These are phyloP conservation scores for Starmerella powellii DNA, from an alignment of 805 yeast species.

Conservation along the genomic window DNA sequence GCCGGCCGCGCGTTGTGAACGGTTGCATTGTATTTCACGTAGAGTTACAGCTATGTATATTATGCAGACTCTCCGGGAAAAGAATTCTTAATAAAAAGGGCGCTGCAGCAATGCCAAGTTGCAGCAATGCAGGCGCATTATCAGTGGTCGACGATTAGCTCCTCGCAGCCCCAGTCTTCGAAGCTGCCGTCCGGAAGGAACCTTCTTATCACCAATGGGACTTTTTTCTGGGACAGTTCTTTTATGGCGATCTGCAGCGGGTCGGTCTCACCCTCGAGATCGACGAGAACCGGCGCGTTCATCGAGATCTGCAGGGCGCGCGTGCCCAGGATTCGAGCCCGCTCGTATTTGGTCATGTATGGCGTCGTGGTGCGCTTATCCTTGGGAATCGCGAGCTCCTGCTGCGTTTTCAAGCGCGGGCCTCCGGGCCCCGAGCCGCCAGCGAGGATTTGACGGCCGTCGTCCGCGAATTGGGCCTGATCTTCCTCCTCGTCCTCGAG, in stretches of 20 bases:
- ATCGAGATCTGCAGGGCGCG: conserved; percentile 94
- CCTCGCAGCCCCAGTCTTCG: conserved; percentile 99
- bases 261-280: conserved; percentile 97
- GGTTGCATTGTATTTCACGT: too few relatives aligned
- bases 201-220: conserved; percentile 90
- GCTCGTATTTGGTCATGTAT: conserved; percentile 96
- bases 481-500: conserved; percentile 36
- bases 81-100: too few relatives aligned
- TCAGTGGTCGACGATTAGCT: conserved; percentile 73
- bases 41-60: too few relatives aligned
- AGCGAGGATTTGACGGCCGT: conserved; percentile 60
- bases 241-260: conserved; percentile 97
- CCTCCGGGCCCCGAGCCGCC: conserved; percentile 35
- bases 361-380: conserved; percentile 92
- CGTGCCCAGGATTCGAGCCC: conserved; percentile 95
- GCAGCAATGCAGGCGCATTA: too few relatives aligned
- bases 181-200: conserved; percentile 93
- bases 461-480: conserved; percentile 37
- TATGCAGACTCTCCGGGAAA: too few relatives aligned
- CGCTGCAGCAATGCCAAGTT: too few relatives aligned
- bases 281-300: conserved; percentile 97
- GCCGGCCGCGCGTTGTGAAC: too few relatives aligned
- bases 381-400: conserved; percentile 76
- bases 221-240: conserved; percentile 86
- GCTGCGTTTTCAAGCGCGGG: conserved; percentile 51